Percentiles rank a stretch among this genome's conserved stretches.
phyloP scores from a whole-genome alignment of 768 basidiomycete genomes.

The Boletus huronensis region DNA sequence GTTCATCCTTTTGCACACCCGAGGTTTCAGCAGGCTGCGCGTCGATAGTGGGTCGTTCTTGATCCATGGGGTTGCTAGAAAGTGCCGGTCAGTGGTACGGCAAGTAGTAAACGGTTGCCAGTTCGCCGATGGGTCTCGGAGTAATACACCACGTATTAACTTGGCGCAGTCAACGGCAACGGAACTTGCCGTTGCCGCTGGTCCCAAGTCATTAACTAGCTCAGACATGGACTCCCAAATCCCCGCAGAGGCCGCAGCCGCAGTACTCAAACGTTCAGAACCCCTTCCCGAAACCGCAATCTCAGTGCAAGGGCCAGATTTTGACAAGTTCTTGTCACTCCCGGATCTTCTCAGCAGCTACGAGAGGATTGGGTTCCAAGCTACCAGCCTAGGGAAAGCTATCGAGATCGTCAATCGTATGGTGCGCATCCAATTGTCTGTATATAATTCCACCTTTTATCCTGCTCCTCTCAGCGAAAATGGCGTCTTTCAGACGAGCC shows the following conservation, averaged over 20 bases:
- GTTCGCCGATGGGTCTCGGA: background rate
- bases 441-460: background rate
- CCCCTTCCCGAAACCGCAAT: slow-evolving; percentile 62
- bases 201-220: background rate
- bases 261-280: slow-evolving; percentile 74
- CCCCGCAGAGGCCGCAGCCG: slow-evolving; percentile 63
- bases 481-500: slow-evolving; percentile 91
- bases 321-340: slow-evolving; percentile 66
- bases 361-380: slow-evolving; percentile 94
- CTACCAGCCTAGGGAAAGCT: slow-evolving; percentile 85
- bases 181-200: slow-evolving; percentile 27
- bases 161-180: slow-evolving; percentile 6
- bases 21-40: background rate
- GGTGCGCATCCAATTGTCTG: slow-evolving; percentile 44
- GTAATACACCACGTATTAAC: background rate
- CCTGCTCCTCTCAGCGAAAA: slow-evolving; percentile 50
- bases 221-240: slow-evolving; percentile 27
- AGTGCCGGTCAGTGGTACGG: background rate
- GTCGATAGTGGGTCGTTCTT: slow-evolving; percentile 8
- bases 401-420: slow-evolving; percentile 91
- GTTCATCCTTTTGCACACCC: slow-evolving; percentile 5
- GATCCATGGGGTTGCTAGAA: slow-evolving; percentile 16
- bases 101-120: background rate
- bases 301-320: slow-evolving; percentile 83
- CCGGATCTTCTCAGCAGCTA: slow-evolving; percentile 73